These are phyloP conservation scores for Plasmodium fragile DNA, from an alignment of 169 alveolate genomes.

Conservation along the genomic window DNA sequence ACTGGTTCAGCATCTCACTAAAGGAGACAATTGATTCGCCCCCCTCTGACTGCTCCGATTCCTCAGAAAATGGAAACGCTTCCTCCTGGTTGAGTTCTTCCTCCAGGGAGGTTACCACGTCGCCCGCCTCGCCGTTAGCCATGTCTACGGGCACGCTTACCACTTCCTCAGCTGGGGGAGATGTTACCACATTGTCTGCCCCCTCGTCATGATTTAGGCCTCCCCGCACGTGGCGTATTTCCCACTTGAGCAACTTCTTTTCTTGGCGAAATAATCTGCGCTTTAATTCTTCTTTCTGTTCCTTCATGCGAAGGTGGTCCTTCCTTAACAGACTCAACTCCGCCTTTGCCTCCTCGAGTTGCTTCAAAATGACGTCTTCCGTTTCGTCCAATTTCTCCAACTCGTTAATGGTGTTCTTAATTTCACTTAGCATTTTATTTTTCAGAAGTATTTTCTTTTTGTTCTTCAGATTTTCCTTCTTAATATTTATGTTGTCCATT, in stretches of 20 bases:
- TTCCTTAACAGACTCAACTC: constrained; percentile 22
- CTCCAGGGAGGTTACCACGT: background rate
- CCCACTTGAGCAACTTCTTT: constrained; percentile 29
- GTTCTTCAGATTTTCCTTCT: constrained; percentile 46
- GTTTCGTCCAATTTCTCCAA: constrained; percentile 28
- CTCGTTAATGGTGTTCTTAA: constrained; percentile 38
- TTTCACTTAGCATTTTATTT: constrained; percentile 46
- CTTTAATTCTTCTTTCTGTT: constrained; percentile 33
- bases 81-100: background rate
- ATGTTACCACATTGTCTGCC: background rate
- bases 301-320: constrained; percentile 10
- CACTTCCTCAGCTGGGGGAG: background rate
- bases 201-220: background rate
- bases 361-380: constrained; percentile 21
- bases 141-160: background rate
- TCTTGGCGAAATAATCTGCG: constrained; percentile 20
- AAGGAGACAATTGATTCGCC: background rate
- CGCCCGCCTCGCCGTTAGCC: background rate
- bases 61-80: constrained; percentile 35
- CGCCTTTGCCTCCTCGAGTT: constrained; percentile 20
- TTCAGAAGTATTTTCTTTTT: constrained; percentile 50
- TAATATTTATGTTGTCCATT: constrained; percentile 49
- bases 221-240: background rate
- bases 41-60: constrained; percentile 33
- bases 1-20: background rate